These are phyloP conservation scores for Pseudogymnoascus sp. DNA, from an alignment of 2,329 filamentous ascomycete genomes.

Conservation along the genomic window DNA sequence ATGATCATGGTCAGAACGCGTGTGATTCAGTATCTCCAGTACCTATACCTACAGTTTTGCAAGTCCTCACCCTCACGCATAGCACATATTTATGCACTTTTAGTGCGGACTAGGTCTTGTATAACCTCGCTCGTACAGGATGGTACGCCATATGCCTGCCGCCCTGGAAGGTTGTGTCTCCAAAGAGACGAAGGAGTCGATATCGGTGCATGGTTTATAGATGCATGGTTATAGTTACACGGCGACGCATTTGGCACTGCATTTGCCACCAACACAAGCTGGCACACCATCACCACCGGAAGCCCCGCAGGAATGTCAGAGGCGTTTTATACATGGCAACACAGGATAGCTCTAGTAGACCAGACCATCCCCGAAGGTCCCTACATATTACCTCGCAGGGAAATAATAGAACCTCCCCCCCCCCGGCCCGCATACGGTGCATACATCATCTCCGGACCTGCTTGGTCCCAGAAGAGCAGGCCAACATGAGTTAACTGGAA, in stretches of 20 bases:
- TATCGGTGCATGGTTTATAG: neutral
- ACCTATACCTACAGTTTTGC: neutral
- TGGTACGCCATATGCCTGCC: neutral
- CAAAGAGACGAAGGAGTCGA: neutral
- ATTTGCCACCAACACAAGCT: neutral
- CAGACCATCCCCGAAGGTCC: neutral
- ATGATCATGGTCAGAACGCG: neutral
- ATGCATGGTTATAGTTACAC: conserved; percentile 4
- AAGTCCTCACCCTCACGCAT: neutral
- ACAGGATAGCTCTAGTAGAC: neutral
- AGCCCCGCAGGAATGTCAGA: neutral
- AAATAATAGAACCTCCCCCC: neutral
- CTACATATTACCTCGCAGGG: conserved; percentile 1
- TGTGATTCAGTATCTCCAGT: neutral
- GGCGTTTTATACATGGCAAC: neutral
- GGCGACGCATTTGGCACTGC: conserved; percentile 2
- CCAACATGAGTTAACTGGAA: neutral
- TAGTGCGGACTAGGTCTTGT: neutral
- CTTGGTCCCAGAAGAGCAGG: neutral
- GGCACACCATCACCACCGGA: neutral
- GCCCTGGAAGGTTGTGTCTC: neutral
- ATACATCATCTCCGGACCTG: neutral
- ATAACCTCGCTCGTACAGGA: neutral
- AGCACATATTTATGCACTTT: neutral
- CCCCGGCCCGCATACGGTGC: neutral